These are phyloP conservation scores for Barbarea vulgaris DNA, from an alignment of 345 rosid species.

Conservation along the genomic window DNA sequence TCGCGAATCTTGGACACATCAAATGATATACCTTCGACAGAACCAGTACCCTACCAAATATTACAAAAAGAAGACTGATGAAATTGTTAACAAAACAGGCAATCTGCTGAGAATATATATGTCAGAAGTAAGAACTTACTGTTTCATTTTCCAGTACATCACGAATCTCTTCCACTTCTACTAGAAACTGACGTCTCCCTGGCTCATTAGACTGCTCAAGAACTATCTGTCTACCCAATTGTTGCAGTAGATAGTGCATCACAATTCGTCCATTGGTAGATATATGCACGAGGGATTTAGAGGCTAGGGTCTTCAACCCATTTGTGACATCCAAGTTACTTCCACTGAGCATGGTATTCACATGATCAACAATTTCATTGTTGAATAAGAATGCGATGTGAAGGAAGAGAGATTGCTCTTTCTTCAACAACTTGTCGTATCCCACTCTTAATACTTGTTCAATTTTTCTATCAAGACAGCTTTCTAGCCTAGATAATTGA, in stretches of 20 bases:
- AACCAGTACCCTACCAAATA: conserved; percentile 24
- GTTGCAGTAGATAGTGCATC: conserved; percentile 40
- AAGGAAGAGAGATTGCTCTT: conserved; percentile 31
- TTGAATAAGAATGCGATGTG: conserved; percentile 47
- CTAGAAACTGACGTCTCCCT: conserved; percentile 31
- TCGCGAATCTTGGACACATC: neutral
- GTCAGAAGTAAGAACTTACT: no score
- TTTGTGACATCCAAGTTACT: neutral
- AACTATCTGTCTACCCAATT: conserved; percentile 31
- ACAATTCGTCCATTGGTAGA: neutral
- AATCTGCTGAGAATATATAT: no score
- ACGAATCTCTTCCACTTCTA: conserved; percentile 7
- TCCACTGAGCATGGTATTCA: conserved; percentile 12
- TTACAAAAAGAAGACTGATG: no score
- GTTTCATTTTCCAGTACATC: conserved; percentile 8
- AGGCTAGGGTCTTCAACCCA: conserved; percentile 26
- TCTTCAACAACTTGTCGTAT: conserved; percentile 31
- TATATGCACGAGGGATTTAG: conserved; percentile 32
- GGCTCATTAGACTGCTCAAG: conserved; percentile 2
- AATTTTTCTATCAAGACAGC: conserved; percentile 30
- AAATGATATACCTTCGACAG: neutral
- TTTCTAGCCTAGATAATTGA: conserved; percentile 21
- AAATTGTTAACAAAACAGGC: no score
- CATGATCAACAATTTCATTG: neutral
- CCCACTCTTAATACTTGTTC: conserved; percentile 24